phyloP scores from a whole-genome alignment of 345 rosid genomes.

The rapeseed (Brassica napus) region Da-Ae NC_063442.1:10057001-10057500 shows the following conservation, averaged over 20 bases:
- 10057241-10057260: neutral
- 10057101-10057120: slow-evolving; percentile 67
- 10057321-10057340: slow-evolving; percentile 14
- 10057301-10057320: neutral
- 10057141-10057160: slow-evolving; percentile 88
- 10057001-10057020: slow-evolving; percentile 38
- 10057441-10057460: slow-evolving; percentile 98
- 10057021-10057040: slow-evolving; percentile 47
- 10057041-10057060: slow-evolving; percentile 73
- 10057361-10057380: slow-evolving; percentile 85
- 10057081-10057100: slow-evolving; percentile 70
- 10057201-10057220: slow-evolving; percentile 54
- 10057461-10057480: slow-evolving; percentile 98
- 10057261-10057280: neutral
- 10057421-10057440: slow-evolving; percentile 98
- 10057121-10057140: slow-evolving; percentile 76
- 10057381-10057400: slow-evolving; percentile 94
- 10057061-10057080: slow-evolving; percentile 71
- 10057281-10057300: neutral
- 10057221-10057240: slow-evolving; percentile 9
- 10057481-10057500: slow-evolving; percentile 95
- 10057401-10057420: slow-evolving; percentile 94
- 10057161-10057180: slow-evolving; percentile 99
- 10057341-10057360: slow-evolving; percentile 64
- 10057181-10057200: slow-evolving; percentile 97